Percentiles rank a stretch among this genome's conserved stretches.
Conservation (phyloP, 129 eudicot species). For the Tagetes patula region DNA sequence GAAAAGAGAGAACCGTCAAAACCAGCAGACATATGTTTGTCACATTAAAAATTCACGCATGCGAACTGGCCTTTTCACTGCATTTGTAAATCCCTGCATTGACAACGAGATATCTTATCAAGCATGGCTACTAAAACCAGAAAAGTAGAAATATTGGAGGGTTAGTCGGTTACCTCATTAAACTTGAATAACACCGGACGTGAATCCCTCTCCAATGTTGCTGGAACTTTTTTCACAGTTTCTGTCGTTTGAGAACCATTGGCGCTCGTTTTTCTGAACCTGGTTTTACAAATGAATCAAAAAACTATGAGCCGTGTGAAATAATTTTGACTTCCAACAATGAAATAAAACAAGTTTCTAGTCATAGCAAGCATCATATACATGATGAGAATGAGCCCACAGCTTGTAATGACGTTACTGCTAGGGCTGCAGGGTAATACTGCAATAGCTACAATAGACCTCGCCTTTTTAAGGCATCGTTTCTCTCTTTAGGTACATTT, state of each 20-base stretch:
- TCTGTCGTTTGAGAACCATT: constrained; percentile 47
- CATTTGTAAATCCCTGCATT: constrained; percentile 92
- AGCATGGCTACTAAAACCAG: neutral
- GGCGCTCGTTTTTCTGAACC: constrained; percentile 61
- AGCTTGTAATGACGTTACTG: neutral
- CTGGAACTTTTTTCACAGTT: constrained; percentile 37
- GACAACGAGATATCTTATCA: neutral
- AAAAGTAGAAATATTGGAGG: neutral
- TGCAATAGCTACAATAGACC: no score
- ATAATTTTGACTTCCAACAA: neutral
- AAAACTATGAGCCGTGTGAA: neutral
- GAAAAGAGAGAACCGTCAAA: neutral
- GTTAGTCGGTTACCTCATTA: constrained; percentile 60
- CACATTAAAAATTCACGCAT: constrained; percentile 69
- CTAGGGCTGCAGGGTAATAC: neutral
- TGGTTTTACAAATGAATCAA: constrained; percentile 35
- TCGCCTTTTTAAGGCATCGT: neutral
- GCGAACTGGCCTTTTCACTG: constrained; percentile 91
- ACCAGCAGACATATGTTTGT: constrained; percentile 16
- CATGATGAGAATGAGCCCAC: neutral
- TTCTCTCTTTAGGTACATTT: neutral
- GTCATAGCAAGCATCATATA: neutral
- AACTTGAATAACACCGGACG: constrained; percentile 82
- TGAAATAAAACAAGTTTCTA: neutral
- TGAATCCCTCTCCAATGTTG: constrained; percentile 57